A percentile compares a stretch with the other conserved stretches of the same genome.
phyloP scores from a whole-genome alignment of 768 basidiomycete genomes.

The Phaeolepiota aurea region DNA sequence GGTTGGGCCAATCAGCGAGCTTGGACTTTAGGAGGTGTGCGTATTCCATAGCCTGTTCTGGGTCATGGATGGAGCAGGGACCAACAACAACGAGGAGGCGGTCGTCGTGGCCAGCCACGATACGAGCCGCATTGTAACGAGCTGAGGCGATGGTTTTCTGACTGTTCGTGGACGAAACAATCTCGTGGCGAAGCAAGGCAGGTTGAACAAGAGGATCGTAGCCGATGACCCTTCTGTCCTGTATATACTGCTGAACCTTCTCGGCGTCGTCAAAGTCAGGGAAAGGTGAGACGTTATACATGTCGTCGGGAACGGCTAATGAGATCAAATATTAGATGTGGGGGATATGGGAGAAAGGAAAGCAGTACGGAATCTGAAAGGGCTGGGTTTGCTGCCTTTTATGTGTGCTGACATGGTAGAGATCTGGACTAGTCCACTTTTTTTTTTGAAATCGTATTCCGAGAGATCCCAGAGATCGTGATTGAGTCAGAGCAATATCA shows the following conservation, averaged over 20 bases:
- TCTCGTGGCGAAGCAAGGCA: constrained; percentile 81
- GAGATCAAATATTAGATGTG: constrained; percentile 7
- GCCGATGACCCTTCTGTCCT: constrained; percentile 74
- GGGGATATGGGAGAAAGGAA: constrained; percentile 10
- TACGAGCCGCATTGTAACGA: constrained; percentile 69
- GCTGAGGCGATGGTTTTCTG: constrained; percentile 72
- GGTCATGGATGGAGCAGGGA: constrained; percentile 91
- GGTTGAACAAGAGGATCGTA: constrained; percentile 97
- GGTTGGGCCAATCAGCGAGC: constrained; percentile 59
- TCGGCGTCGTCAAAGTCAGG: constrained; percentile 57
- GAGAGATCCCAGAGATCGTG: no score
- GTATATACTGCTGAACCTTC: constrained; percentile 64
- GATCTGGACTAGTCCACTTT: background rate
- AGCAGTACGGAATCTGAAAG: constrained; percentile 27
- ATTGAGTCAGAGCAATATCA: constrained; percentile 4
- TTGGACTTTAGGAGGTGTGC: constrained; percentile 65
- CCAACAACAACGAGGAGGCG: constrained; percentile 88
- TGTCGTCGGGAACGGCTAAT: constrained; percentile 36
- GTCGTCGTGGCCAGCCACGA: constrained; percentile 79
- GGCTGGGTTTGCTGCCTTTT: background rate
- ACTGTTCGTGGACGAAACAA: constrained; percentile 57
- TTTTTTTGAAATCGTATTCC: no score
- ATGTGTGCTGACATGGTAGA: no score
- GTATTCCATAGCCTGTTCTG: constrained; percentile 80
- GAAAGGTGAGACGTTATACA: constrained; percentile 52